Evolutionary conservation across 2,329 filamentous ascomycete genomes (phyloP).

Genomic region (Didymella arachidicola): DNA sequence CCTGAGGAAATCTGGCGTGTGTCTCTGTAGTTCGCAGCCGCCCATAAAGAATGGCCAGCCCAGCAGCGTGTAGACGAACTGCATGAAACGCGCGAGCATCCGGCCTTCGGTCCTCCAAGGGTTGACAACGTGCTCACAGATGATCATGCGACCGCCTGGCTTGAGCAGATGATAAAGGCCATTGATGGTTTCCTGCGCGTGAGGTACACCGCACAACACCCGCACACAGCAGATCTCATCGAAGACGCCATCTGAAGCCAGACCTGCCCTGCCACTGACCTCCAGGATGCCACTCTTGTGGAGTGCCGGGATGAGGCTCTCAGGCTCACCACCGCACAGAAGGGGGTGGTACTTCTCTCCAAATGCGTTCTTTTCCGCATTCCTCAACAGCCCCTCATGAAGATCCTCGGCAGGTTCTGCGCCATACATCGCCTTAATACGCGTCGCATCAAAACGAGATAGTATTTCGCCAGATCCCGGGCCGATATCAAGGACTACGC

Average conservation of each 20-base stretch:
- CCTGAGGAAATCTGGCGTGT: conserved; percentile 56
- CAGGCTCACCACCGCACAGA: conserved; percentile 56
- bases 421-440: conserved; percentile 60
- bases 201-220: conserved; percentile 63
- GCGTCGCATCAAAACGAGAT: conserved; percentile 53
- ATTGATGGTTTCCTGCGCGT: conserved; percentile 54
- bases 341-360: conserved; percentile 60
- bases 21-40: conserved; percentile 60
- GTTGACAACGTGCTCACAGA: conserved; percentile 65
- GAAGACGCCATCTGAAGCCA: conserved; percentile 54
- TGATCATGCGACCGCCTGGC: conserved; percentile 63
- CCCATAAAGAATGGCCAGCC: conserved; percentile 63
- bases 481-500: conserved; percentile 51
- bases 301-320: conserved; percentile 56
- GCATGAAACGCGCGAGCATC: conserved; percentile 54
- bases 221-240: conserved; percentile 64
- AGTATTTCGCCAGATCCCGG: conserved; percentile 63
- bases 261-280: conserved; percentile 29
- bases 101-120: conserved; percentile 59
- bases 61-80: conserved; percentile 55
- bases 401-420: conserved; percentile 61
- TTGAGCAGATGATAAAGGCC: conserved; percentile 61
- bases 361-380: conserved; percentile 54
- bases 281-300: conserved; percentile 53
- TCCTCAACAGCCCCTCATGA: conserved; percentile 54